Percentiles rank a stretch among this genome's conserved stretches.
Evolutionary conservation across 768 basidiomycete species (phyloP).

Genomic region (Boletus huronensis): DNA sequence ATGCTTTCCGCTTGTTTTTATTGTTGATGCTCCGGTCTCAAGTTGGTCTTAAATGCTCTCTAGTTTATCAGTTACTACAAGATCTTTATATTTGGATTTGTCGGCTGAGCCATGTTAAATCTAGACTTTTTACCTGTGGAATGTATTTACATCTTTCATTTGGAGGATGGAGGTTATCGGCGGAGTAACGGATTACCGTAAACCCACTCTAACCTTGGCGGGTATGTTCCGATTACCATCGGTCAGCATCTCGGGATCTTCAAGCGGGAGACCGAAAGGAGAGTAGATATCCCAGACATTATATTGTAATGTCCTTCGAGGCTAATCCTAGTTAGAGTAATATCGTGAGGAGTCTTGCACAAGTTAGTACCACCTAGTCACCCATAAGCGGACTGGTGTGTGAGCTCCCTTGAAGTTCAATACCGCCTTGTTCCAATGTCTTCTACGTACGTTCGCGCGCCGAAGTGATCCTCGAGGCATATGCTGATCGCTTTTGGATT

Average conservation of each 20-base stretch:
- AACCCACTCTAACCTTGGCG: no score
- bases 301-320: no score
- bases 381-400: no score
- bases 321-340: no score
- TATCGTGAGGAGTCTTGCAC: no score
- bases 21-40: slow-evolving; percentile 5
- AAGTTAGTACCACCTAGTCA: no score
- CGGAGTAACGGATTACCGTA: neutral
- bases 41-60: slow-evolving; percentile 6
- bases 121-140: neutral
- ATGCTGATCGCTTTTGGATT: neutral
- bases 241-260: neutral
- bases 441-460: slow-evolving; percentile 21
- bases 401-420: neutral
- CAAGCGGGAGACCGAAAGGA: neutral
- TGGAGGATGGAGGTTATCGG: neutral
- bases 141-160: slow-evolving; percentile 4
- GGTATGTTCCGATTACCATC: neutral
- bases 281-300: no score
- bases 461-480: neutral
- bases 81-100: slow-evolving; percentile 4
- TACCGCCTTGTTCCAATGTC: slow-evolving; percentile 13
- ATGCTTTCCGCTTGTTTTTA: slow-evolving; percentile 14
- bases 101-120: slow-evolving; percentile 14
- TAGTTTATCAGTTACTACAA: neutral